Base-by-base conservation (phyloP, 805 yeast genomes). In the Ogataea neopini region DNA sequence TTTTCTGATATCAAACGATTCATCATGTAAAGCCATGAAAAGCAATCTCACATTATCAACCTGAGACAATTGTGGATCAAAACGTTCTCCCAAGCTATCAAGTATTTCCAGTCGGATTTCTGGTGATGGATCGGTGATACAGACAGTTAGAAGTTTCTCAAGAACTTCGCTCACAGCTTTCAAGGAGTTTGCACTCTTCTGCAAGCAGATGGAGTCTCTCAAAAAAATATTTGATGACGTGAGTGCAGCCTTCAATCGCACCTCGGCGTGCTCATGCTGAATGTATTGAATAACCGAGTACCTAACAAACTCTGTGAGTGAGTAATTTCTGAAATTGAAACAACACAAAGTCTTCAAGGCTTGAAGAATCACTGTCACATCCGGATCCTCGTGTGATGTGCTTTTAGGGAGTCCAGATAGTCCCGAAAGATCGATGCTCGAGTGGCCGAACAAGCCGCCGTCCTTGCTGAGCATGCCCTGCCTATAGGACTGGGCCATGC, bases 11-110 rank as follows among this genome's bases (percentile, higher is more conserved):
- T 81, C 82, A 61, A 94, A 94, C 2, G 79, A 79, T 65, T 92
- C 98, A 67, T 94, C 99, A 61, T 94, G 88, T 47, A 92, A 70
- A 0, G 97, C 92, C 73, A 91, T 87, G 59, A 92, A 88, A 18
- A 94, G 71, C 11, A 91, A 68, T 45, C 88, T 75, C 26, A 91
- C 92, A 63, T 90, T 91, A 50, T 88, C 96, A 0, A 97, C 95
- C 64, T 94, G 98, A 0, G 97, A 88, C 26, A 94, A 68, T 59
- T 94, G 98, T 0, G 96, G 88, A 59, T 94, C 97, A 63, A 92
- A 87, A 48, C 77, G 76, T 2, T 83, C 77, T 30, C 87, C 87
- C 32, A 95, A 71, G 39, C 90, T 77, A 43, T 77, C 76, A 48
- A 94, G 70, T 0, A 92, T 89, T 51, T 87, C 91, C 8, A 87